Evolutionary conservation across 352 stramenopile species (phyloP), one percentile per base, ranked within the genome.

Genomic region (Phytophthora sansomeana): DNA sequence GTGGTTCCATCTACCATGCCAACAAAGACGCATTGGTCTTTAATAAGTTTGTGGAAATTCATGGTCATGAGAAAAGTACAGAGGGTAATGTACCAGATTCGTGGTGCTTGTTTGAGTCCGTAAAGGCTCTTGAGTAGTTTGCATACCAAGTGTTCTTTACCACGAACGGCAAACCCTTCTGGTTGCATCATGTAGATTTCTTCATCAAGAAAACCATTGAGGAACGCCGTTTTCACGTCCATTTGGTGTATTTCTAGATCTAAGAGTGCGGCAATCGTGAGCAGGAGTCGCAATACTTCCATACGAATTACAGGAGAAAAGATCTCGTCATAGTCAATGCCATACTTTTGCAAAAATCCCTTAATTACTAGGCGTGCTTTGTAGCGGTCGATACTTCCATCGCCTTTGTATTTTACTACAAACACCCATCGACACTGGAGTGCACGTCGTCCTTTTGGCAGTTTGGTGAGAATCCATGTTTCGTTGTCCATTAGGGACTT

Each of bases 1-100:
- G 52, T 59, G 1, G 19, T 8, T 17, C 38, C 50, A 6, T 60
- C 41, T 26, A 64, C 32, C 10, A n/a, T 24, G 10, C 54, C 54
- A 14, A 69, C 16, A 24, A 69, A 69, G 10, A 57, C 35, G 29
- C 51, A 69, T 28, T 53, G 52, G 29, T 69, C 43, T 63, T 60
- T 69, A 24, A 63, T 35, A 6, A 69, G n/a, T n/a, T n/a, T n/a
- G n/a, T n/a, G n/a, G n/a, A n/a, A n/a, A n/a, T n/a, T n/a, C n/a
- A n/a, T n/a, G n/a, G n/a, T n/a, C n/a, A n/a, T n/a, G n/a, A n/a
- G n/a, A n/a, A n/a, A n/a, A n/a, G n/a, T n/a, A n/a, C n/a, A n/a
- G n/a, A n/a, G n/a, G n/a, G n/a, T n/a, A n/a, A n/a, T n/a, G n/a
- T n/a, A n/a, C n/a, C n/a, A n/a, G n/a, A n/a, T n/a, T n/a, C n/a